Conservation (phyloP, 805 yeast genomes). For the Candida ovalis region DNA sequence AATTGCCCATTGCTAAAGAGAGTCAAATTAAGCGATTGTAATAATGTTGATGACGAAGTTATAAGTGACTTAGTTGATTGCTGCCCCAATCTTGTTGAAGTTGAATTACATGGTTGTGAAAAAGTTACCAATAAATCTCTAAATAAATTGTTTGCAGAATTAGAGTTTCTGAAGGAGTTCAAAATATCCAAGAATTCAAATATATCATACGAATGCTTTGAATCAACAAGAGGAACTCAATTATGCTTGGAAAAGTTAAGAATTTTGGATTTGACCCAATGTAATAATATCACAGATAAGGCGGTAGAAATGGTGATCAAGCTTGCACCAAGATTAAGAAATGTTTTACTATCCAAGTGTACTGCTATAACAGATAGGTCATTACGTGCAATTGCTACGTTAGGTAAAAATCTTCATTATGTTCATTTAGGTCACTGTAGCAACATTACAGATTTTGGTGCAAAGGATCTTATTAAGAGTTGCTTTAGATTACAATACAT, state of each 20-base stretch:
- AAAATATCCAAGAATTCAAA: constrained; percentile 71
- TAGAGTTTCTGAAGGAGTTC: constrained; percentile 79
- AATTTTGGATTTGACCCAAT: constrained; percentile 79
- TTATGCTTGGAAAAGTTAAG: constrained; percentile 61
- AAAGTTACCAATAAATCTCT: constrained; percentile 65
- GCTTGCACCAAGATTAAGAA: constrained; percentile 81
- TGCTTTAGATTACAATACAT: constrained; percentile 88
- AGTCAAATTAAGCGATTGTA: constrained; percentile 73
- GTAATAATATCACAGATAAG: constrained; percentile 75
- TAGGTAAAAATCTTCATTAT: constrained; percentile 81
- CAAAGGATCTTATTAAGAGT: constrained; percentile 62
- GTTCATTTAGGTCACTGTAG: constrained; percentile 93
- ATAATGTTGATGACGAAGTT: constrained; percentile 59
- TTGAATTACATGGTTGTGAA: constrained; percentile 83
- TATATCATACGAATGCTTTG: constrained; percentile 64
- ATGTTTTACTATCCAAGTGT: constrained; percentile 88
- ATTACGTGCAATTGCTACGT: constrained; percentile 60
- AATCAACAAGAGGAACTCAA: constrained; percentile 25
- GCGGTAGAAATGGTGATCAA: constrained; percentile 68
- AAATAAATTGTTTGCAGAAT: constrained; percentile 49
- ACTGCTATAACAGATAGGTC: constrained; percentile 80
- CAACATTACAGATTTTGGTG: constrained; percentile 86
- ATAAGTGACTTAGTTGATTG: constrained; percentile 57
- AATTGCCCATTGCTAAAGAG: constrained; percentile 76
- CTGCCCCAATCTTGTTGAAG: constrained; percentile 82